phyloP scores from a whole-genome alignment of 345 rosid species.

The Citrus mangshanensis region DNA sequence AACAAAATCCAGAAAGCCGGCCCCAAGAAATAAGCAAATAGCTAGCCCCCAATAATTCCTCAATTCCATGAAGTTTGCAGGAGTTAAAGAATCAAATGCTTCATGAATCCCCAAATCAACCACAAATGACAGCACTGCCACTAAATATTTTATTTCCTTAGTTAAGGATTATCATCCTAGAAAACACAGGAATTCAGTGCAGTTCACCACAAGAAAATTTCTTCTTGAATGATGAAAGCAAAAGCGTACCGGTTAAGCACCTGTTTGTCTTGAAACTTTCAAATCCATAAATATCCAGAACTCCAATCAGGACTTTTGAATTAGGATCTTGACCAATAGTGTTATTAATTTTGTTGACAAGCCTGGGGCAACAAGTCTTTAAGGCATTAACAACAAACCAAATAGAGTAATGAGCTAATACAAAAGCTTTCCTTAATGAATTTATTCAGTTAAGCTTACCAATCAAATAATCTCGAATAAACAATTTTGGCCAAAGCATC shows the following conservation, averaged over 20 bases:
- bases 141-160: not conserved
- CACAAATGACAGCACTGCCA: not conserved
- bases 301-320: constrained; percentile 79
- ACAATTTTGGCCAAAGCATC: constrained; percentile 96
- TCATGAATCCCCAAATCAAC: not conserved
- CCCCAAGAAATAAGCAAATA: not conserved
- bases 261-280: constrained; percentile 99
- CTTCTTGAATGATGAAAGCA: constrained; percentile 46
- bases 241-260: constrained; percentile 98
- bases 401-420: not conserved
- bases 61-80: constrained; percentile 8
- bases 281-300: constrained; percentile 98
- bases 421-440: not conserved
- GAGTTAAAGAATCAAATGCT: not conserved
- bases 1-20: not conserved
- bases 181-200: constrained; percentile 21
- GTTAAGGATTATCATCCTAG: not conserved
- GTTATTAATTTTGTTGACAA: constrained; percentile 84
- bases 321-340: constrained; percentile 90
- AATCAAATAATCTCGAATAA: constrained; percentile 91
- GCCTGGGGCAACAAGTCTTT: constrained; percentile 44
- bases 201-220: constrained; percentile 25
- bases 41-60: not conserved
- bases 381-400: constrained; percentile 14
- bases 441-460: constrained; percentile 44